Evolutionary conservation across 345 rosid genomes (phyloP), one percentile per base, ranked within the genome.

Genomic region (Limnanthes douglasii): DNA sequence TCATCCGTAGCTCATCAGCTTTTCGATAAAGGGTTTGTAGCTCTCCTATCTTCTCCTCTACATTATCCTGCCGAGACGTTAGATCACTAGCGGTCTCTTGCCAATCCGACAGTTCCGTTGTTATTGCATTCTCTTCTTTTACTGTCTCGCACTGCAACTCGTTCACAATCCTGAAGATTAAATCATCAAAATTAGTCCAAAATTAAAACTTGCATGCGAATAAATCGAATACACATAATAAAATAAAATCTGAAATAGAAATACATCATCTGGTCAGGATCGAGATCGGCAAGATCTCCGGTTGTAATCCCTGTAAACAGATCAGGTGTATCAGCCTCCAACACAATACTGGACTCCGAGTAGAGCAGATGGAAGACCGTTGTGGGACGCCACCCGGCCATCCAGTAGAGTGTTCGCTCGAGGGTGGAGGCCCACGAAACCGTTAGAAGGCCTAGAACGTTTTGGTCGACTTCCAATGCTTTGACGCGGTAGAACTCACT

Each of bases 101-200:
- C 97, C 97, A 86, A 45, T 69, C 75, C 0, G 85, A 60, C 10
- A 78, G 34, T 53, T 82, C 80, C 9, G 63, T 77, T 0, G 82
- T 78, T 22, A 82, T 67, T 0, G 48, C 69, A 30, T 86, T 86
- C 76, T 86, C 97, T 48, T 78, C 88, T 18, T 57, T 68, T 58
- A 78, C 97, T 8, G 94, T 73, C 54, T 78, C 80, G 28, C 97
- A 82, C 46, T 86, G 97, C 31, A 86, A 40, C 69, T 78, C 93
- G 5, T 85, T 86, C 49, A 82, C 88, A 30, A 61, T 54, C 77
- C 96, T 86, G 65, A 31, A 31, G 1, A 4, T 2, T 3, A n/a
- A 43, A 16, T 45, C 36, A 18, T 33, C 26, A 37, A 56, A 48
- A 54, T 15, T 30, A 45, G 8, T 18, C 7, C 11, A 0, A 42